Conservation (phyloP, 2,329 filamentous ascomycete genomes). For the Akanthomyces uredinophilus region DNA sequence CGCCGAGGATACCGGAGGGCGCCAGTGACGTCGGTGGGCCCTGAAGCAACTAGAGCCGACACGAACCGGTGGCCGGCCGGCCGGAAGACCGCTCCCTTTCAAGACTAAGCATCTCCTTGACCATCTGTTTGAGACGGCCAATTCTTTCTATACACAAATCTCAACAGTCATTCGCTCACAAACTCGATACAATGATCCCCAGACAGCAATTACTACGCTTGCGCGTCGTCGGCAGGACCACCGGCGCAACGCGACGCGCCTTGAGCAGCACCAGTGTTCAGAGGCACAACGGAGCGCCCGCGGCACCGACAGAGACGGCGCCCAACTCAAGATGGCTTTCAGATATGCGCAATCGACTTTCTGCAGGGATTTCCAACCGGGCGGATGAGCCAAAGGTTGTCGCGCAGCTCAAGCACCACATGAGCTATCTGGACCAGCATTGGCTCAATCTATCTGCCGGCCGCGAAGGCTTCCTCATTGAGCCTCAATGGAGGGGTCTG, state of each 20-base stretch:
- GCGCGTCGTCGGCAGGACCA: background rate
- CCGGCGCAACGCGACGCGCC: background rate
- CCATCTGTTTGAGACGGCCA: background rate
- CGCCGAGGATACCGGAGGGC: conserved; percentile 1
- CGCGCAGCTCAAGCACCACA: conserved; percentile 15
- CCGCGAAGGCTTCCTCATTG: conserved; percentile 69
- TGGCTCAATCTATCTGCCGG: conserved; percentile 71
- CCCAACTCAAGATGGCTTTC: conserved; percentile 25
- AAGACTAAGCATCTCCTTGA: background rate
- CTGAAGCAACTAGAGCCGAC: background rate
- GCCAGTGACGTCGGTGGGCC: conserved; percentile 12
- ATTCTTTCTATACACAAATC: background rate
- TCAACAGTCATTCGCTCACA: too few relatives aligned
- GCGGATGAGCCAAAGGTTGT: conserved; percentile 1
- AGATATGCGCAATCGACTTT: conserved; percentile 22
- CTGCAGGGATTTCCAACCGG: conserved; percentile 11
- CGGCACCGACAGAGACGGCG: background rate
- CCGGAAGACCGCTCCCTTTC: conserved; percentile 1
- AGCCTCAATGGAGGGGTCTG: conserved; percentile 51
- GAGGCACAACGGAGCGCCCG: background rate
- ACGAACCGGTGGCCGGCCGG: conserved; percentile 2
- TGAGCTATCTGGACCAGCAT: conserved; percentile 31
- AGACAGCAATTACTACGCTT: background rate
- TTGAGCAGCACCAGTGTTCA: background rate
- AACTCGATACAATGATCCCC: background rate